phyloP scores from a whole-genome alignment of 352 stramenopile genomes.

The Pythium apleroticum region DNA sequence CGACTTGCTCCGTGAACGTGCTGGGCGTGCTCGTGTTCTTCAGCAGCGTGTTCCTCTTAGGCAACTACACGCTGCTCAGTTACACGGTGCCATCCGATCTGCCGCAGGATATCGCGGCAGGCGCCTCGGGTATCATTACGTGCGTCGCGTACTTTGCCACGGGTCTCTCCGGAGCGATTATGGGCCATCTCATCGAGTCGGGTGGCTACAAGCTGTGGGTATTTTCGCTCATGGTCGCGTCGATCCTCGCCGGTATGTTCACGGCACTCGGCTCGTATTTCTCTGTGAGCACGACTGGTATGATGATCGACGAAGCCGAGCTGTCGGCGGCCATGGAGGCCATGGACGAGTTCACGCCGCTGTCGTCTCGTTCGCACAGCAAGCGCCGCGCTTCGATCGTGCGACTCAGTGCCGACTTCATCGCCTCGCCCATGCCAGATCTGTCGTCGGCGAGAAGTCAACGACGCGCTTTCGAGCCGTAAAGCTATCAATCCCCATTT shows the following conservation, averaged over 20 bases:
- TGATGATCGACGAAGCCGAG: slow-evolving; percentile 30
- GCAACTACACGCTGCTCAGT: slow-evolving; percentile 74
- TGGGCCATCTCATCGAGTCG: slow-evolving; percentile 57
- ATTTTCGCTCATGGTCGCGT: slow-evolving; percentile 56
- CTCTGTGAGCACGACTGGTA: slow-evolving; percentile 28
- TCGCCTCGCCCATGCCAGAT: slow-evolving; percentile 36
- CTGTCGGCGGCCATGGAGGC: slow-evolving; percentile 30
- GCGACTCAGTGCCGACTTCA: slow-evolving; percentile 37
- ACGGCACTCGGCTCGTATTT: slow-evolving; percentile 63
- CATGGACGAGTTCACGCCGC: slow-evolving; percentile 39
- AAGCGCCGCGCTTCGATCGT: slow-evolving; percentile 39
- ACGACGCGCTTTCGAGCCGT: slow-evolving; percentile 24
- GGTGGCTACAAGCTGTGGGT: slow-evolving; percentile 62
- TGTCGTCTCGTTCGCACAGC: slow-evolving; percentile 35
- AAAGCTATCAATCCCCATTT: not conserved
- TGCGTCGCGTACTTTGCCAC: slow-evolving; percentile 69
- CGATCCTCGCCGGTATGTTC: slow-evolving; percentile 56
- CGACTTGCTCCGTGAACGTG: slow-evolving; percentile 44
- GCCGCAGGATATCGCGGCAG: slow-evolving; percentile 65
- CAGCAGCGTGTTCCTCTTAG: slow-evolving; percentile 67
- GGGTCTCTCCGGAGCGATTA: slow-evolving; percentile 57
- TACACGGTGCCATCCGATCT: slow-evolving; percentile 77
- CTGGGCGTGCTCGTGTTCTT: slow-evolving; percentile 62
- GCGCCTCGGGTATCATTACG: slow-evolving; percentile 64
- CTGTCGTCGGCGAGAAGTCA: not conserved